A percentile compares a stretch with the other conserved stretches of the same genome.
Evolutionary conservation across 495 filamentous ascomycete genomes (phyloP).

Genomic region (Neohortaea acidophila): DNA sequence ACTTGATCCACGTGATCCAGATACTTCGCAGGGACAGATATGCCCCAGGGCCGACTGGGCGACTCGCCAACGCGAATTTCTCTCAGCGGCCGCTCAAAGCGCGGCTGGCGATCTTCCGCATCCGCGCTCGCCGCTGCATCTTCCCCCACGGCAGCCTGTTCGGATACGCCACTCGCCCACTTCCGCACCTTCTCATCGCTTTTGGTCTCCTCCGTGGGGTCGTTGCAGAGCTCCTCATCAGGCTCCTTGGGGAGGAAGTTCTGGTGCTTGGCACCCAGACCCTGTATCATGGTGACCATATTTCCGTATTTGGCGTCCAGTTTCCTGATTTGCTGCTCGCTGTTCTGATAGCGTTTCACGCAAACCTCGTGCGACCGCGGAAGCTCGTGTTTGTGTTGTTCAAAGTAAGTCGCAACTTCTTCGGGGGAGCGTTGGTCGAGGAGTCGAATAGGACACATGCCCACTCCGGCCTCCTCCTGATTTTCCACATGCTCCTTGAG

Average conservation of each 20-base stretch:
- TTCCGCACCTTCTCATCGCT: conserved; percentile 54
- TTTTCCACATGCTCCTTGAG: background rate
- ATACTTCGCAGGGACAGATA: conserved; percentile 49
- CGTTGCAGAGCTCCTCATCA: conserved; percentile 26
- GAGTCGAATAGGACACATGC: conserved; percentile 68
- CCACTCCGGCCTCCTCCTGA: conserved; percentile 14
- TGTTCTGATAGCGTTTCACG: conserved; percentile 70
- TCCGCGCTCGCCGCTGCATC: conserved; percentile 24
- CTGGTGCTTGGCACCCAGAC: conserved; percentile 67
- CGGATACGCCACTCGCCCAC: conserved; percentile 60
- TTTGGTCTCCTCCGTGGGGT: conserved; percentile 27
- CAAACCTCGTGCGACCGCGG: conserved; percentile 83
- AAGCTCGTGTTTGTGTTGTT: conserved; percentile 83
- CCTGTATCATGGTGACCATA: conserved; percentile 78
- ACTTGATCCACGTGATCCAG: conserved; percentile 23
- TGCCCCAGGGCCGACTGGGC: conserved; percentile 82
- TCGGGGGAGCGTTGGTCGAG: conserved; percentile 79
- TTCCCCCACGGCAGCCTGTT: conserved; percentile 25
- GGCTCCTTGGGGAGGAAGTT: conserved; percentile 54
- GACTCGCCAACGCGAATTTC: conserved; percentile 80
- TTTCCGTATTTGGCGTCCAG: conserved; percentile 85
- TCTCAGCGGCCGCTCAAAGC: conserved; percentile 66
- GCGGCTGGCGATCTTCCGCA: conserved; percentile 38
- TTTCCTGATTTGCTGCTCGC: conserved; percentile 63
- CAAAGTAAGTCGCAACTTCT: conserved; percentile 78